Evolutionary conservation across 1,284 basidiomycete genomes (phyloP).

Genomic region (Melampsora americana): DNA sequence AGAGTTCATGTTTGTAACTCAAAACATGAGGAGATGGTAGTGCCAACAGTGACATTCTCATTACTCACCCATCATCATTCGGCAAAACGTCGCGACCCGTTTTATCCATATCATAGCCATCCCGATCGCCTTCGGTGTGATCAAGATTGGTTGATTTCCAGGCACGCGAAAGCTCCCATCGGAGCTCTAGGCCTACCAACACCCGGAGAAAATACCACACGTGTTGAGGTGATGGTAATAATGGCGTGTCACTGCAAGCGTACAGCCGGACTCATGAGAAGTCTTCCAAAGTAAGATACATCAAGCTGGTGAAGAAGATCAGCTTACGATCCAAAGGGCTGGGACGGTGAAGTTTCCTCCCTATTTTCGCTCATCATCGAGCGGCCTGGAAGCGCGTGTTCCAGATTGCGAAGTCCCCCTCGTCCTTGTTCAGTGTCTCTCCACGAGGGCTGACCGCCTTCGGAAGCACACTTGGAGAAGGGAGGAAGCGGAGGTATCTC

Average conservation of each 20-base stretch:
- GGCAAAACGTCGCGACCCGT: neutral
- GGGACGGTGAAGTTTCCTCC: neutral
- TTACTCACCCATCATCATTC: neutral
- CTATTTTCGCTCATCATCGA: neutral
- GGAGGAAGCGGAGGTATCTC: conserved; percentile 30
- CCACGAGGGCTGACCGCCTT: neutral
- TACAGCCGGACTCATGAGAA: too few species aligned
- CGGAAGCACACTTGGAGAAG: conserved; percentile 8
- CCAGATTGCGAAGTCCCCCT: neutral
- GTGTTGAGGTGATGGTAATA: conserved; percentile 36
- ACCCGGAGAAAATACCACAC: conserved; percentile 40
- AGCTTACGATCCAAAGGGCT: neutral
- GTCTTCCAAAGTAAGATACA: neutral
- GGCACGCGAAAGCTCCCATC: conserved; percentile 38
- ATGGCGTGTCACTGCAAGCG: neutral
- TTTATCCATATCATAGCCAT: conserved; percentile 16
- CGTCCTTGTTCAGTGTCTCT: conserved; percentile 10
- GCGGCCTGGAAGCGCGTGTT: too few species aligned
- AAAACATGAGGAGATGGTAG: neutral
- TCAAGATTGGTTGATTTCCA: conserved; percentile 41
- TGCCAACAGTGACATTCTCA: neutral
- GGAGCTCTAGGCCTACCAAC: conserved; percentile 41
- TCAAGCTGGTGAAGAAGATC: neutral
- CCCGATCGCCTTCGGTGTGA: conserved; percentile 1
- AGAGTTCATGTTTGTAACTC: neutral